phyloP scores from a whole-genome alignment of 1,284 basidiomycete genomes.

The Ceratobasidium sp. region DNA sequence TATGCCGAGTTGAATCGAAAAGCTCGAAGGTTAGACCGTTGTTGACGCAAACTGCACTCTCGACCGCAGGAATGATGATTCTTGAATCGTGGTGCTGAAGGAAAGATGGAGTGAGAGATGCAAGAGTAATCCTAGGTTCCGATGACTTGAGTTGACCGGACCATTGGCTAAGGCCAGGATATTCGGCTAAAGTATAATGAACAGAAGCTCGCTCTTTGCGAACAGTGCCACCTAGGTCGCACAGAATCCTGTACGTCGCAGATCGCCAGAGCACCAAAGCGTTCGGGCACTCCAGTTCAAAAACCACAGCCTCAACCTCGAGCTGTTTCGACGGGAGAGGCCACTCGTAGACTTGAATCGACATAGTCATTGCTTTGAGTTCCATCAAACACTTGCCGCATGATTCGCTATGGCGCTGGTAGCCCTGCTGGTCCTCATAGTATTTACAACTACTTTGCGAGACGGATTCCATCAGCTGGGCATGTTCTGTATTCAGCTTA shows the following conservation, averaged over 20 bases:
- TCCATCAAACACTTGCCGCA: slow-evolving; percentile 54
- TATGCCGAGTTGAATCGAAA: slow-evolving; percentile 34
- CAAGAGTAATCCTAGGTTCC: slow-evolving; percentile 50
- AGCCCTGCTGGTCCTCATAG: too few species aligned
- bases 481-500: slow-evolving; percentile 39
- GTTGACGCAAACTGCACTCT: slow-evolving; percentile 50
- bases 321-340: slow-evolving; percentile 54
- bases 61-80: slow-evolving; percentile 48
- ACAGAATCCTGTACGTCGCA: slow-evolving; percentile 54
- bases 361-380: slow-evolving; percentile 46
- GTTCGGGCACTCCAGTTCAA: slow-evolving; percentile 57
- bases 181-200: neutral
- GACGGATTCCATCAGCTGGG: slow-evolving; percentile 30
- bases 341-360: slow-evolving; percentile 59
- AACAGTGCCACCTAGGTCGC: neutral
- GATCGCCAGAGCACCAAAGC: slow-evolving; percentile 57
- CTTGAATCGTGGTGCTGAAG: slow-evolving; percentile 53
- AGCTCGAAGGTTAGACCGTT: slow-evolving; percentile 52
- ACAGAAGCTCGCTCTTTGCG: too few species aligned
- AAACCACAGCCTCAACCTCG: slow-evolving; percentile 53
- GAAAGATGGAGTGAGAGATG: slow-evolving; percentile 57
- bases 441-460: neutral
- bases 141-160: neutral
- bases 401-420: neutral
- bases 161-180: neutral